phyloP scores from a whole-genome alignment of 2,329 filamentous ascomycete genomes.

The Exophiala aquamarina region DNA sequence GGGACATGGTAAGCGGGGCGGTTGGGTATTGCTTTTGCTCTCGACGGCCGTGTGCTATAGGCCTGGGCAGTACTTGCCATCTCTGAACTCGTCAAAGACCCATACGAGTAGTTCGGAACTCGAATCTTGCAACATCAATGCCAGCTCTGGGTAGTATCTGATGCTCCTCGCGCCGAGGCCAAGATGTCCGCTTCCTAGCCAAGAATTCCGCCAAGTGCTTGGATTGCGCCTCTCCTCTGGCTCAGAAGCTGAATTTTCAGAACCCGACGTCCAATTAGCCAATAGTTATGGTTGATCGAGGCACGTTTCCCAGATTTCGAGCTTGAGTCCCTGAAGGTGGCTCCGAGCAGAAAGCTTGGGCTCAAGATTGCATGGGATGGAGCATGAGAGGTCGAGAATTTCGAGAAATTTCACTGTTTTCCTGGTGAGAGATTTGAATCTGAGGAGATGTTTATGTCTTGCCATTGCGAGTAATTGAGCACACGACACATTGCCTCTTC shows the following conservation, averaged over 20 bases:
- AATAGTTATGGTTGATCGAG: neutral
- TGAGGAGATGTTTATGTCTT: neutral
- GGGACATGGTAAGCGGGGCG: too few relatives aligned
- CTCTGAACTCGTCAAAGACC: too few relatives aligned
- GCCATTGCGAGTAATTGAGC: neutral
- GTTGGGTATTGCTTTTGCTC: too few relatives aligned
- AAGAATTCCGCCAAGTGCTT: slow-evolving; percentile 6
- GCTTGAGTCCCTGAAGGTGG: neutral
- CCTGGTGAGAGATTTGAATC: neutral
- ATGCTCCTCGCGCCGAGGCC: neutral
- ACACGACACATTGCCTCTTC: slow-evolving; percentile 3
- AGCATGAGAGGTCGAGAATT: neutral
- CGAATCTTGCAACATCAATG: too few relatives aligned
- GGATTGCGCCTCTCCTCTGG: neutral
- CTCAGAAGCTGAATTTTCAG: neutral
- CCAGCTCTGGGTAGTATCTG: too few relatives aligned
- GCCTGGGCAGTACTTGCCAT: too few relatives aligned
- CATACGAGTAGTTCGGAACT: too few relatives aligned
- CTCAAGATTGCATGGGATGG: neutral
- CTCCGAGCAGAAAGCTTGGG: neutral
- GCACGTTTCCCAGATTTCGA: neutral
- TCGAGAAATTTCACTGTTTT: neutral
- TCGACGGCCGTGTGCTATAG: too few relatives aligned
- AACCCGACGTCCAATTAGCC: neutral
- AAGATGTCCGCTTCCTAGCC: neutral